Evolutionary conservation across 768 basidiomycete genomes (phyloP).

Genomic region (Rhizopogon vinicolor): DNA sequence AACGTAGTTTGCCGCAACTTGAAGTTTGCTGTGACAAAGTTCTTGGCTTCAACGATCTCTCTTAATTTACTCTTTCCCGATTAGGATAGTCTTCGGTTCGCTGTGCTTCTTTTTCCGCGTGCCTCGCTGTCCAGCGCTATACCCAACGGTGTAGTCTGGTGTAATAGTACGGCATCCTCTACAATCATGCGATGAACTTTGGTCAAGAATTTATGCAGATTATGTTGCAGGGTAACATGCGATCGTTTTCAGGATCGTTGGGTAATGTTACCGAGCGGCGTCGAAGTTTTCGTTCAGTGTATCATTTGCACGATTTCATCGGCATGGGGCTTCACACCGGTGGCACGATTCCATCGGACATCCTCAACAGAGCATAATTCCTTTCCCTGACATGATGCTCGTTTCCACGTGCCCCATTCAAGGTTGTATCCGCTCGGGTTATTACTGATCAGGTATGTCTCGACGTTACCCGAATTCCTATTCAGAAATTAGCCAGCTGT

Average conservation of each 20-base stretch:
- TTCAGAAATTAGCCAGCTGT: not conserved
- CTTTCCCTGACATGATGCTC: constrained; percentile 1
- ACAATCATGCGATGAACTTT: not conserved
- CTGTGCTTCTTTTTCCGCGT: constrained; percentile 12
- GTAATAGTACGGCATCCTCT: too few relatives aligned
- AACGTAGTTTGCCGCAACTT: not conserved
- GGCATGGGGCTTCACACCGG: constrained; percentile 1
- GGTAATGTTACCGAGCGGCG: not conserved
- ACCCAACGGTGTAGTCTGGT: not conserved
- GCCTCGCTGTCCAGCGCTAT: constrained; percentile 10
- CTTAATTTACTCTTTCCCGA: constrained; percentile 2
- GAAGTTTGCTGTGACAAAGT: not conserved
- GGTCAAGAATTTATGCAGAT: not conserved
- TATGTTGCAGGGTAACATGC: not conserved
- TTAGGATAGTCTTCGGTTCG: constrained; percentile 4
- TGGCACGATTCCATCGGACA: constrained; percentile 20
- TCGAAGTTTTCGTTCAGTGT: not conserved
- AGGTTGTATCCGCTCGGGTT: too few relatives aligned
- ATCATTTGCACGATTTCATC: constrained; percentile 18
- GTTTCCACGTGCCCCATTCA: too few relatives aligned
- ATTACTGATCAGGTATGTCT: not conserved
- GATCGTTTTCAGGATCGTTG: not conserved
- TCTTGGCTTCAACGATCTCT: not conserved
- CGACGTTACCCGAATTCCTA: not conserved
- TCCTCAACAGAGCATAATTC: not conserved